Conservation (phyloP, 768 basidiomycete genomes). For the Pleurotus djamor region DNA sequence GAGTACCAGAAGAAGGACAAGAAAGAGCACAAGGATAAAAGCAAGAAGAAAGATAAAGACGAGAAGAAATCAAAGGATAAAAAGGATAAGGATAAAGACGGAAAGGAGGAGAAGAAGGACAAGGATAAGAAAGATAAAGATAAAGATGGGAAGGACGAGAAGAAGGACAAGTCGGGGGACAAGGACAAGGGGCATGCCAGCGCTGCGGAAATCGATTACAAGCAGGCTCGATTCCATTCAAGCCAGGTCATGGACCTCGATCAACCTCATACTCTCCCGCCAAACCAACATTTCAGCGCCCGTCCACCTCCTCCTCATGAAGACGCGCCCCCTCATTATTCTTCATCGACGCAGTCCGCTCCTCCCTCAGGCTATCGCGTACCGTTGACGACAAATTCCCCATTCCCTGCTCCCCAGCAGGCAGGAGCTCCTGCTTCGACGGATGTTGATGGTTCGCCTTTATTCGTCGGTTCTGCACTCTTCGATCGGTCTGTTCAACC, state of each 20-base stretch:
- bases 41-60: conserved; percentile 12
- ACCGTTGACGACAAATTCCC: conserved; percentile 39
- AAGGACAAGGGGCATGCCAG: not conserved
- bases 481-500: conserved; percentile 71
- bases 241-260: not conserved
- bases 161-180: conserved; percentile 15
- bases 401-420: conserved; percentile 42
- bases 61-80: conserved; percentile 17
- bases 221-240: conserved; percentile 1
- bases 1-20: conserved; percentile 11
- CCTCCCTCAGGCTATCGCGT: conserved; percentile 71
- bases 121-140: no score
- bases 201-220: not conserved
- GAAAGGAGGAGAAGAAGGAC: conserved; percentile 19
- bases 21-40: no score
- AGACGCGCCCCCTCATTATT: no score
- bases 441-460: conserved; percentile 60
- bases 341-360: conserved; percentile 16
- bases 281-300: conserved; percentile 4
- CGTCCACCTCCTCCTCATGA: conserved; percentile 13
- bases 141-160: conserved; percentile 19
- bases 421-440: conserved; percentile 49
- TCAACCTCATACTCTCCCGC: not conserved
- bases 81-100: conserved; percentile 19
- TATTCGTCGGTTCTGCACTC: conserved; percentile 76